These are phyloP conservation scores for Globisporangium nagaii DNA, from an alignment of 352 stramenopile species.

Conservation along the genomic window DNA sequence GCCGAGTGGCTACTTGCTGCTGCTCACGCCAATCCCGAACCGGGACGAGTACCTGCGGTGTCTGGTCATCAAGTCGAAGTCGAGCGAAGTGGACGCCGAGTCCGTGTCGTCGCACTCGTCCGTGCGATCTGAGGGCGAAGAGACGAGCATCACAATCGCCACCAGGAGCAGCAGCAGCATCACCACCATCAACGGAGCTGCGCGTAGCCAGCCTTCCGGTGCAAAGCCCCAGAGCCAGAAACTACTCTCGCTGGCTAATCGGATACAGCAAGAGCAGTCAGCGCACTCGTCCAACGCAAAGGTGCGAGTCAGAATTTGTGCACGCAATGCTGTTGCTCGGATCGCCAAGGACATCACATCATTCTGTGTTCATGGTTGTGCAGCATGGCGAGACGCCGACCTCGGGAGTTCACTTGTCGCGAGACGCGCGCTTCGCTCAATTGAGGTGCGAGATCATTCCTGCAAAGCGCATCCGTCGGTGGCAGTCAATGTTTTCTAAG, in stretches of 20 bases:
- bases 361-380: neutral
- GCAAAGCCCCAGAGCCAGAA: too few relatives aligned
- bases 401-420: neutral
- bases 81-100: conserved; percentile 4
- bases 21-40: conserved; percentile 43
- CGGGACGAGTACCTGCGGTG: conserved; percentile 38
- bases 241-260: too few relatives aligned
- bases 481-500: neutral
- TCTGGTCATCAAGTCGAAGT: conserved; percentile 41
- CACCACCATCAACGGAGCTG: too few relatives aligned
- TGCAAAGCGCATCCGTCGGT: too few relatives aligned
- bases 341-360: neutral
- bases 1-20: conserved; percentile 31
- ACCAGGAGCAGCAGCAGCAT: too few relatives aligned
- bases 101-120: neutral
- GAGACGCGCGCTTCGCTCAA: conserved; percentile 1
- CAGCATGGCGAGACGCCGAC: too few relatives aligned
- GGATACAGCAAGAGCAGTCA: too few relatives aligned
- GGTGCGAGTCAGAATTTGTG: too few relatives aligned
- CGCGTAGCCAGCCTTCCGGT: too few relatives aligned
- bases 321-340: too few relatives aligned
- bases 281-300: too few relatives aligned
- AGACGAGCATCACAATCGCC: neutral
- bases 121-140: neutral
- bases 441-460: conserved; percentile 2